phyloP scores from a whole-genome alignment of 139 green algal genomes.

The Chlamydomonas sp. region DNA sequence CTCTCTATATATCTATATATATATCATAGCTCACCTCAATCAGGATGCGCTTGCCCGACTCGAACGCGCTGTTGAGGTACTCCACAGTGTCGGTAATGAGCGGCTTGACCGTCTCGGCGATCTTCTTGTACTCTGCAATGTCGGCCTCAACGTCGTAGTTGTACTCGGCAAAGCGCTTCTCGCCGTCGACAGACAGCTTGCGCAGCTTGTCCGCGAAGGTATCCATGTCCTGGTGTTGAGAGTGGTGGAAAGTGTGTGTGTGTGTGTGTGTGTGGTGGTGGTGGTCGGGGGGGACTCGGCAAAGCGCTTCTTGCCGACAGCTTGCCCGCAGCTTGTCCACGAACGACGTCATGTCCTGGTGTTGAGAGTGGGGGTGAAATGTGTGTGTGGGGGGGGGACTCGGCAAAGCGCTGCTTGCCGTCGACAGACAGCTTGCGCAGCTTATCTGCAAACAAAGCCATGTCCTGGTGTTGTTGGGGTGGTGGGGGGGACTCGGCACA shows the following conservation, averaged over 20 bases:
- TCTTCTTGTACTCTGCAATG: constrained; percentile 56
- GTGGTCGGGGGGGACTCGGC: too few relatives aligned
- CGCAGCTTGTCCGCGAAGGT: constrained; percentile 66
- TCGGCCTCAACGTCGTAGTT: constrained; percentile 81
- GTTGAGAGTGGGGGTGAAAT: too few relatives aligned
- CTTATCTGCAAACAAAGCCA: constrained; percentile 60
- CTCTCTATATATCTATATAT: too few relatives aligned
- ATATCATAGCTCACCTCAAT: too few relatives aligned
- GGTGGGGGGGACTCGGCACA: too few relatives aligned
- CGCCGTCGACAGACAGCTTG: constrained; percentile 60
- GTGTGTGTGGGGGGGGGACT: constrained; percentile 52
- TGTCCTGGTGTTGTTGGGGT: too few relatives aligned
- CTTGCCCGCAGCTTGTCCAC: too few relatives aligned
- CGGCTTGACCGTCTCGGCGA: constrained; percentile 28
- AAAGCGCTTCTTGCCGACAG: too few relatives aligned
- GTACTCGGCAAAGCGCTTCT: constrained; percentile 56
- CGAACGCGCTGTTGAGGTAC: constrained; percentile 54
- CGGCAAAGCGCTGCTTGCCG: constrained; percentile 62
- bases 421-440: constrained; percentile 64
- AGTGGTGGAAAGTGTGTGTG: too few relatives aligned
- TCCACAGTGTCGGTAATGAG: constrained; percentile 86
- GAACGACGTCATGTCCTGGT: too few relatives aligned
- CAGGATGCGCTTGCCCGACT: constrained; percentile 77
- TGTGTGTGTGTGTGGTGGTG: too few relatives aligned
- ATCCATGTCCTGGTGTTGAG: too few relatives aligned